phyloP scores from a whole-genome alignment of 805 yeast genomes.

The Lipomyces spencermartinsiae region DNA sequence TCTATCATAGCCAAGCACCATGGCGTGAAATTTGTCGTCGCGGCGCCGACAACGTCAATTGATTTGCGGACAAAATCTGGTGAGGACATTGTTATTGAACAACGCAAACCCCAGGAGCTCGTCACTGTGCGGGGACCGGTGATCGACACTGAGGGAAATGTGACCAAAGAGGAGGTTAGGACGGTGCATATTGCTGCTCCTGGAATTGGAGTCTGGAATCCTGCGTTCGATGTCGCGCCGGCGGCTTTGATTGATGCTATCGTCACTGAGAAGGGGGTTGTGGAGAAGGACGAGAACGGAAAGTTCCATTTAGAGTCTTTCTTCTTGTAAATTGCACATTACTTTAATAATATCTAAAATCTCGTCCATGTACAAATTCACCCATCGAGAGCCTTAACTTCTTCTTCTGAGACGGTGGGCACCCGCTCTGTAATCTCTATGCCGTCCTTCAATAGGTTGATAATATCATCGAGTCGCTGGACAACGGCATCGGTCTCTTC shows the following conservation, averaged over 20 bases:
- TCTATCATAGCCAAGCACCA: slow-evolving; percentile 73
- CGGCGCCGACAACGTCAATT: slow-evolving; percentile 93
- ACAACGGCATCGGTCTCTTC: slow-evolving; percentile 42
- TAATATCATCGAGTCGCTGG: slow-evolving; percentile 33
- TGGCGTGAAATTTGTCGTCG: slow-evolving; percentile 84
- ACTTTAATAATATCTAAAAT: slow-evolving; percentile 7
- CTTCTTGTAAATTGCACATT: slow-evolving; percentile 9
- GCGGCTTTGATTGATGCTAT: slow-evolving; percentile 82
- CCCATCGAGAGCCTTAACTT: slow-evolving; percentile 20
- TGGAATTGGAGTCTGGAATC: slow-evolving; percentile 89
- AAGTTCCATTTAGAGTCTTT: slow-evolving; percentile 52
- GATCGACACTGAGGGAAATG: slow-evolving; percentile 48
- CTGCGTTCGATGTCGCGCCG: slow-evolving; percentile 94
- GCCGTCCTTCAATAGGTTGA: slow-evolving; percentile 26
- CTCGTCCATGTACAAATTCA: not conserved
- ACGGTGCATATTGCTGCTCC: slow-evolving; percentile 85
- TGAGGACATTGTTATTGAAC: slow-evolving; percentile 80
- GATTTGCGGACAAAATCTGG: slow-evolving; percentile 74
- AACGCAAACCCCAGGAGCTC: slow-evolving; percentile 81
- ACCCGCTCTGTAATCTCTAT: slow-evolving; percentile 30
- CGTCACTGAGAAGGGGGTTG: slow-evolving; percentile 77
- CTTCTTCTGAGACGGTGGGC: slow-evolving; percentile 21
- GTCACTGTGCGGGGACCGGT: slow-evolving; percentile 75
- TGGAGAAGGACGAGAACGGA: slow-evolving; percentile 58
- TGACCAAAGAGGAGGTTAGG: slow-evolving; percentile 42